Evolutionary conservation across 2,329 filamentous ascomycete species (phyloP).

Genomic region (Aspergillus pseudoglaucus): DNA sequence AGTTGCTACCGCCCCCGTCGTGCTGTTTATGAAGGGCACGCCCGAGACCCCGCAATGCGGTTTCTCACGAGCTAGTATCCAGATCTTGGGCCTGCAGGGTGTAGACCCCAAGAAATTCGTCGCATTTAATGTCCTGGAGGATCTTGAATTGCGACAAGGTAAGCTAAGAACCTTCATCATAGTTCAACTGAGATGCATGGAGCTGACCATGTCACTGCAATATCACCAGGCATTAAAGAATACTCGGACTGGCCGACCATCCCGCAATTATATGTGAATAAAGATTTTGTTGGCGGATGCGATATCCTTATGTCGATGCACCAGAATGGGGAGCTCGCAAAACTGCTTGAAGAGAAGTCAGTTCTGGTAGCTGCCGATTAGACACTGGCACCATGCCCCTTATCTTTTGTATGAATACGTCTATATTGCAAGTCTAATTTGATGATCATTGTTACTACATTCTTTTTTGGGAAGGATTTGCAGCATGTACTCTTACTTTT

Average conservation of each 20-base stretch:
- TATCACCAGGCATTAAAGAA: slow-evolving; percentile 78
- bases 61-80: slow-evolving; percentile 89
- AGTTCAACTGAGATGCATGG: slow-evolving; percentile 1
- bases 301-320: slow-evolving; percentile 97
- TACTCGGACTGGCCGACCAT: slow-evolving; percentile 99
- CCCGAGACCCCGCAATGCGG: slow-evolving; percentile 94
- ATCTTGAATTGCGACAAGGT: slow-evolving; percentile 78
- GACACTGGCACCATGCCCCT: slow-evolving; percentile 4
- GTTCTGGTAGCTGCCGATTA: slow-evolving; percentile 64
- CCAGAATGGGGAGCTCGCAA: slow-evolving; percentile 86
- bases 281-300: slow-evolving; percentile 95
- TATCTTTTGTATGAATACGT: slow-evolving; percentile 8
- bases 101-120: slow-evolving; percentile 94
- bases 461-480: neutral
- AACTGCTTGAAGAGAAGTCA: slow-evolving; percentile 84
- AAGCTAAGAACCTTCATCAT: slow-evolving; percentile 16
- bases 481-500: neutral
- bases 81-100: slow-evolving; percentile 89
- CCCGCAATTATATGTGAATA: slow-evolving; percentile 89
- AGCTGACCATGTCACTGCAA: neutral
- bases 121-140: slow-evolving; percentile 96
- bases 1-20: slow-evolving; percentile 78
- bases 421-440: neutral
- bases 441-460: neutral
- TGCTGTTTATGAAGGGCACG: slow-evolving; percentile 99